These are phyloP conservation scores for Brassica carinata DNA, from an alignment of 345 rosid genomes.

Conservation along the genomic window DNA sequence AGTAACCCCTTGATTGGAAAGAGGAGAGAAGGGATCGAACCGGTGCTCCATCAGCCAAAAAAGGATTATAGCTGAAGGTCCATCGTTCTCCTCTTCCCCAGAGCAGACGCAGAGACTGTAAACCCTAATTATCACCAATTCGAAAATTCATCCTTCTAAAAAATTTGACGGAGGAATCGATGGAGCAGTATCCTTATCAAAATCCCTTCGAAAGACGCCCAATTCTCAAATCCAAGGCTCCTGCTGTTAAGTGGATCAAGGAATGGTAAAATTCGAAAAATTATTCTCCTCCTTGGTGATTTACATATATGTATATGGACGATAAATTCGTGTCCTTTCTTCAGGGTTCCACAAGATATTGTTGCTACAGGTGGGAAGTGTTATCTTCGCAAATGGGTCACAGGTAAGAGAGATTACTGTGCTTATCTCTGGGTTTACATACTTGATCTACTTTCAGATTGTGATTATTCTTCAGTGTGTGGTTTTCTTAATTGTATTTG, in stretches of 20 bases:
- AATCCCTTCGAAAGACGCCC: constrained; percentile 77
- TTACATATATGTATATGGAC: not conserved
- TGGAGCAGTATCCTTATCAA: constrained; percentile 50
- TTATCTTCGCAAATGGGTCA: constrained; percentile 78
- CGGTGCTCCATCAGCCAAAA: constrained; percentile 10
- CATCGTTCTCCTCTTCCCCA: not conserved
- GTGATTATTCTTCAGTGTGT: not conserved
- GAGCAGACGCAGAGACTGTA: not conserved
- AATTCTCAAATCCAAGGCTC: constrained; percentile 63
- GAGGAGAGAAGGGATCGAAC: constrained; percentile 13
- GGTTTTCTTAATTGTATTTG: not conserved
- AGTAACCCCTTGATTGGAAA: not conserved
- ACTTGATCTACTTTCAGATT: not conserved
- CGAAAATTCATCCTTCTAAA: not conserved
- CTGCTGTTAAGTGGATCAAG: constrained; percentile 82
- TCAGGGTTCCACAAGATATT: constrained; percentile 97
- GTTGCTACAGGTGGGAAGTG: constrained; percentile 96
- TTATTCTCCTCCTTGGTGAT: not conserved
- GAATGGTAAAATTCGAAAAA: constrained; percentile 57
- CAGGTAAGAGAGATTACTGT: constrained; percentile 50
- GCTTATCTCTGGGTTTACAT: not conserved
- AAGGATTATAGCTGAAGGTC: not conserved
- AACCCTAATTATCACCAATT: constrained; percentile 19
- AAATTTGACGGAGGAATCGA: not conserved
- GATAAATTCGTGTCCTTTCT: not conserved